phyloP scores from a whole-genome alignment of 805 yeast species.

The Geotrichum ghanense region DNA sequence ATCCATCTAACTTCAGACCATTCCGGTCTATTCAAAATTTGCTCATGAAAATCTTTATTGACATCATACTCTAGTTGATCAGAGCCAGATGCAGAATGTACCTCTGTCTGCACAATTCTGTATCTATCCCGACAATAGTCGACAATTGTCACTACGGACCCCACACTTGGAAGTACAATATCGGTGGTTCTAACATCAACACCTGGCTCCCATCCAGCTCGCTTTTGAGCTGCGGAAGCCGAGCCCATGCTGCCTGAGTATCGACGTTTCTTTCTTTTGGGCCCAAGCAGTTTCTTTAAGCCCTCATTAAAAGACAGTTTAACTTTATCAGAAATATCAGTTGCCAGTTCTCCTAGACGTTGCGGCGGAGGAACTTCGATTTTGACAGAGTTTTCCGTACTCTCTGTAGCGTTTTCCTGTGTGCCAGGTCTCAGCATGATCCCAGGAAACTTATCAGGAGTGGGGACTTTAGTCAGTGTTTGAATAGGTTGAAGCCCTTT shows the following conservation, averaged over 20 bases:
- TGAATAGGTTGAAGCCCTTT: not conserved
- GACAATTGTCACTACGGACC: slow-evolving; percentile 42
- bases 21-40: slow-evolving; percentile 28
- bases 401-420: too few relatives aligned
- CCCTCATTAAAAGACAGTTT: not conserved
- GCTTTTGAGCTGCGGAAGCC: slow-evolving; percentile 25
- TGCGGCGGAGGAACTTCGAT: not conserved
- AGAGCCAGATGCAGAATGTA: slow-evolving; percentile 13
- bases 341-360: not conserved
- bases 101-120: slow-evolving; percentile 34
- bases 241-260: slow-evolving; percentile 20
- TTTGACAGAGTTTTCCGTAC: not conserved
- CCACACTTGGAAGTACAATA: slow-evolving; percentile 39
- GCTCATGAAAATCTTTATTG: slow-evolving; percentile 22
- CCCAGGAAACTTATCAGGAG: not conserved
- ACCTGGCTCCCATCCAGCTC: slow-evolving; percentile 50
- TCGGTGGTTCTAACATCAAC: slow-evolving; percentile 39
- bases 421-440: not conserved
- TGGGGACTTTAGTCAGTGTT: not conserved
- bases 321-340: not conserved
- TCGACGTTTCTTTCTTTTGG: slow-evolving; percentile 5
- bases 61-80: slow-evolving; percentile 10
- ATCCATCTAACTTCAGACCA: slow-evolving; percentile 48
- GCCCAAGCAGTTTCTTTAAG: not conserved
- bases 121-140: slow-evolving; percentile 37